A percentile compares a stretch with the other conserved stretches of the same genome.
Evolutionary conservation across 106 monocot genomes (phyloP).

Genomic region (Posidonia australis): DNA sequence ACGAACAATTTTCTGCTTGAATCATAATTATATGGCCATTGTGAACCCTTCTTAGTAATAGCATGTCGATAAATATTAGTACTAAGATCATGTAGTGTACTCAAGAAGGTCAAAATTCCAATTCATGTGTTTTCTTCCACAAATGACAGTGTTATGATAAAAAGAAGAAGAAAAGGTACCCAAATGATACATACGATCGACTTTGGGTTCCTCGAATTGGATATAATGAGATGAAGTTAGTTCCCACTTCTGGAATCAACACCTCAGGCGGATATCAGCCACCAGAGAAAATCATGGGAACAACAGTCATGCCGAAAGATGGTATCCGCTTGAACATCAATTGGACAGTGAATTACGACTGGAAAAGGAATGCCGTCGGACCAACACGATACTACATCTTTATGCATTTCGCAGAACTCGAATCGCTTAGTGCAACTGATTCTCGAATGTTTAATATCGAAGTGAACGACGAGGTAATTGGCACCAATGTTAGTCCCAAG

Average conservation of each 20-base stretch:
- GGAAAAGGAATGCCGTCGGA: neutral
- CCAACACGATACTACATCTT: neutral
- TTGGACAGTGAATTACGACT: neutral
- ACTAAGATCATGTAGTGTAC: neutral
- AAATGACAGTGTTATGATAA: neutral
- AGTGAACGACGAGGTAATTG: neutral
- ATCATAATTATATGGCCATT: too few species aligned
- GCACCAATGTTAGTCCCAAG: neutral
- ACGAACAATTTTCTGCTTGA: too few species aligned
- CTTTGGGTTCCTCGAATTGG: conserved; percentile 17
- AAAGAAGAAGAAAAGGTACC: conserved; percentile 19
- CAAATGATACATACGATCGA: conserved; percentile 26
- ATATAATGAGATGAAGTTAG: neutral
- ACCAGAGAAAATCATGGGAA: conserved; percentile 23
- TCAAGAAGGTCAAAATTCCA: neutral
- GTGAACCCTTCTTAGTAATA: too few species aligned
- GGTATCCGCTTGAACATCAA: neutral
- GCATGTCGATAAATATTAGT: too few species aligned
- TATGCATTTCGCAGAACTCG: conserved; percentile 26
- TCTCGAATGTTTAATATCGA: conserved; percentile 18
- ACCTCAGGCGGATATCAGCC: neutral
- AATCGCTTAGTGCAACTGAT: neutral
- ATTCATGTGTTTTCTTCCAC: neutral
- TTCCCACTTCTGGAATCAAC: neutral
- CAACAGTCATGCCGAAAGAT: conserved; percentile 2